These are phyloP conservation scores for Phytophthora podocarpi DNA, from an alignment of 352 stramenopile genomes.

Conservation along the genomic window DNA sequence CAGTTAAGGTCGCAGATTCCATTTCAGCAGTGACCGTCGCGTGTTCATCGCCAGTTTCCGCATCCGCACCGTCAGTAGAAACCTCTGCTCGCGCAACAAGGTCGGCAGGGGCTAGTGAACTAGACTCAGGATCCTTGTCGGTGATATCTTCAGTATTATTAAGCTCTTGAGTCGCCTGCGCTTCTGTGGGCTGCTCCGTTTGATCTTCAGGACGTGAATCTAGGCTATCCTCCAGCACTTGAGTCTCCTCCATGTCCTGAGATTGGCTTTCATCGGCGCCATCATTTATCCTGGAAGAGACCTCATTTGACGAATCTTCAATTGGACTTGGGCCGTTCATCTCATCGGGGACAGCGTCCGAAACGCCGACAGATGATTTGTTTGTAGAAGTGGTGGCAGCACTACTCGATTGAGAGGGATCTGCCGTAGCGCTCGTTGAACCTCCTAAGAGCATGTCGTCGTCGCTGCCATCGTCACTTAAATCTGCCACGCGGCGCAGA, in stretches of 20 bases:
- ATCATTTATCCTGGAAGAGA: slow-evolving; percentile 1
- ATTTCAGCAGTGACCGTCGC: slow-evolving; percentile 12
- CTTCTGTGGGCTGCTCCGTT: slow-evolving; percentile 7
- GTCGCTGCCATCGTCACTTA: slow-evolving; percentile 53
- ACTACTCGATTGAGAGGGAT: slow-evolving; percentile 8
- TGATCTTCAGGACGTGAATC: not conserved
- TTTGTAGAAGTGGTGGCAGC: not conserved
- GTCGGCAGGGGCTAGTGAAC: not conserved
- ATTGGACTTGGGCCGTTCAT: slow-evolving; percentile 5
- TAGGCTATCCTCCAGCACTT: slow-evolving; percentile 28
- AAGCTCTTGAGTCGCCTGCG: slow-evolving; percentile 11
- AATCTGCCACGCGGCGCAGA: slow-evolving; percentile 48
- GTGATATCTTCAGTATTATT: not conserved
- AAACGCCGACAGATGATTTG: not conserved
- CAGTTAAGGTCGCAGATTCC: slow-evolving; percentile 12
- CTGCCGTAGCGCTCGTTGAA: not conserved
- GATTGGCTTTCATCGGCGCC: slow-evolving; percentile 4
- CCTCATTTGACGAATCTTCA: slow-evolving; percentile 5
- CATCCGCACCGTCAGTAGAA: slow-evolving; percentile 1
- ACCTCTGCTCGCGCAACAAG: not conserved
- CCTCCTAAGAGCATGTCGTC: slow-evolving; percentile 45
- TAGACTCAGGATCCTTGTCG: not conserved
- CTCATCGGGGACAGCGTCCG: not conserved
- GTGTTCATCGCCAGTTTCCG: slow-evolving; percentile 3
- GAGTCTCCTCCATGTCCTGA: slow-evolving; percentile 20